Evolutionary conservation across 2,329 filamentous ascomycete species (phyloP), one percentile per base, ranked within the genome.

Genomic region (Exophiala xenobiotica): DNA sequence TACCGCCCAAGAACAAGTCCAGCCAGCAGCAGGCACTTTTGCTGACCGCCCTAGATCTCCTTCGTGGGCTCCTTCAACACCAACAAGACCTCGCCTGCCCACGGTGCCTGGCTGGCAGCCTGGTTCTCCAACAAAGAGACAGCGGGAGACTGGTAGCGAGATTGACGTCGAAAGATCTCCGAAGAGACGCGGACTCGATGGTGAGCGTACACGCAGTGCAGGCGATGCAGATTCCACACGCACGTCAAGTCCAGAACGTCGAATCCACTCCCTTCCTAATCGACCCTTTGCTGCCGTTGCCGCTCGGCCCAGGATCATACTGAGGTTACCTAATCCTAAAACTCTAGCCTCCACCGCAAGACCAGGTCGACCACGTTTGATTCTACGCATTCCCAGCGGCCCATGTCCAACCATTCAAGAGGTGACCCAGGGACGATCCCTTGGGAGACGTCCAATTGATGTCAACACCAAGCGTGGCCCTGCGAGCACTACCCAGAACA

Each of bases 261-360:
- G 31, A 20, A 9, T 39, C 33, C 11, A 14, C 44, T n/a, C 8
- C 11, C 31, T 9, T 16, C 24, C 31, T n/a, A n/a, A n/a, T n/a
- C n/a, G n/a, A n/a, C n/a, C n/a, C n/a, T n/a, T n/a, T n/a, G 3
- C 4, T 12, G n/a, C n/a, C 3, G 31, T 18, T 12, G 9, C 3
- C 16, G 12, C 31, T 22, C 42, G 42, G 22, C 42, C 14, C 6
- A 44, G 19, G 41, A 19, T 44, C 41, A 44, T 44, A 11, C 26
- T 44, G 26, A 44, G 41, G 29, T 31, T 44, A 26, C 39, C 9
- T 14, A 42, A 42, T 4, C 31, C 11, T 16, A 35, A 35, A n/a
- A n/a, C n/a, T n/a, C n/a, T n/a, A n/a, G n/a, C n/a, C n/a, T n/a
- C n/a, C n/a, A n/a, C n/a, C n/a, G n/a, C n/a, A 12, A 35, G 31